Base-by-base conservation (phyloP, 148 eudicot genomes). In the Camellia granthamiana region DNA sequence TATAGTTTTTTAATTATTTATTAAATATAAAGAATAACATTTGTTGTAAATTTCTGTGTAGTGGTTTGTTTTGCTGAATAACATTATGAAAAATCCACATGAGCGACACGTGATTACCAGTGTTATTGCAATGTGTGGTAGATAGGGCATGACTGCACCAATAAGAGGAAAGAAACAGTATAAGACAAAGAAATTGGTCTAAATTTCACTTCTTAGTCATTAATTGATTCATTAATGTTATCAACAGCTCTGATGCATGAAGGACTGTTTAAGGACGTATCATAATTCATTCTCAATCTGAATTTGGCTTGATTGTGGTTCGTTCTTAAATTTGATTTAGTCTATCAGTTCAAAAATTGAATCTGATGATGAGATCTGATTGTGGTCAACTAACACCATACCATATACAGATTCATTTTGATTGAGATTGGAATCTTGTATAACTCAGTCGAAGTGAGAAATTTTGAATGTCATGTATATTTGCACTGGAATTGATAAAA, bases 341-440 rank as follows among this genome's bases (percentile, higher is more conserved):
- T 67, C 46, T 41, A 12, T 67, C 3, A 11, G 69, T 12, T 67
- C 23, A 43, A 67, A 41, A 67, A 10, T 67, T 67, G 71, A 41
- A 67, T 11, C 18, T 67, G 71, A 41, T 67, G 47, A 42, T 67
- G 47, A 13, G 44, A 70, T 70, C 63, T 84, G 74, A 51, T 67
- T 68, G 14, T 81, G 70, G 21, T 80, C 46, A 30, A 19, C 56
- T 9, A 47, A 59, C 56, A 15, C 44, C 15, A 49, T 18, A 56
- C 7, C 13, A 4, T 55, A 58, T 16, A 13, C 65, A 30, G 49
- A 74, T 74, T 74, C 14, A 8, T 38, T 38, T 74, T 42, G 19
- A 15, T 74, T 56, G 41, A 21, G 72, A 14, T 69, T 46, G 74
- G 74, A 70, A 18, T 70, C 30, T 70, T 1, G 14, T 49, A 8